Conservation (phyloP, 768 basidiomycete genomes). For the Naganishia randhawae region DNA sequence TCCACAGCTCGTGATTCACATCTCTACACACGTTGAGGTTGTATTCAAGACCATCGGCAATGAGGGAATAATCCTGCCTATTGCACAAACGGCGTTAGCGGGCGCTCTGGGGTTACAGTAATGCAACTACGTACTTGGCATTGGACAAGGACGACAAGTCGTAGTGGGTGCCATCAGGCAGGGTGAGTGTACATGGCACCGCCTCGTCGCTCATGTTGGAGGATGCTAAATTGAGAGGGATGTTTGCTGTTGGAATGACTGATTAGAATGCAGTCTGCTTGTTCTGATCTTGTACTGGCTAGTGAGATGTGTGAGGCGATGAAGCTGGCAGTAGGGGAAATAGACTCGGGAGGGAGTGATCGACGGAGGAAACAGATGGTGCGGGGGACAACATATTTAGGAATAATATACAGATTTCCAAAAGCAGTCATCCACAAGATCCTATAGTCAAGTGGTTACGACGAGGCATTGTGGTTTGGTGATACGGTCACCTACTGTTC, state of each 20-base stretch:
- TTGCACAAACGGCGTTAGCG: neutral
- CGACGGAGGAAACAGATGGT: neutral
- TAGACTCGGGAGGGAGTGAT: too few relatives aligned
- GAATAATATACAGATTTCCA: neutral
- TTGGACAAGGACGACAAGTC: slow-evolving; percentile 46
- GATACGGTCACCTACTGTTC: neutral
- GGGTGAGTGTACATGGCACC: slow-evolving; percentile 42
- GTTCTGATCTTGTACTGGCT: too few relatives aligned
- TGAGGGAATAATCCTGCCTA: slow-evolving; percentile 25
- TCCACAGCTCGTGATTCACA: slow-evolving; percentile 45
- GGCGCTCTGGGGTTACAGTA: neutral
- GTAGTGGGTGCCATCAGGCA: slow-evolving; percentile 46
- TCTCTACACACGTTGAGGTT: slow-evolving; percentile 47
- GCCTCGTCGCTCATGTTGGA: neutral
- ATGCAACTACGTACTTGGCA: slow-evolving; percentile 32
- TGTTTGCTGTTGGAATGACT: neutral
- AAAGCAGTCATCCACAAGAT: neutral
- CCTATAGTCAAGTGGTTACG: slow-evolving; percentile 23
- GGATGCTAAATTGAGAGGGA: neutral
- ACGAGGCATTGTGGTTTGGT: slow-evolving; percentile 18
- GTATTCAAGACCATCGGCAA: slow-evolving; percentile 38
- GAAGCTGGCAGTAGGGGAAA: too few relatives aligned
- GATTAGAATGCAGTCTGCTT: too few relatives aligned
- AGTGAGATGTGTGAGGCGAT: too few relatives aligned
- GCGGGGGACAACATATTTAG: neutral